Conservation (phyloP, 495 filamentous ascomycete species). For the Achaetomiella virescens region DNA sequence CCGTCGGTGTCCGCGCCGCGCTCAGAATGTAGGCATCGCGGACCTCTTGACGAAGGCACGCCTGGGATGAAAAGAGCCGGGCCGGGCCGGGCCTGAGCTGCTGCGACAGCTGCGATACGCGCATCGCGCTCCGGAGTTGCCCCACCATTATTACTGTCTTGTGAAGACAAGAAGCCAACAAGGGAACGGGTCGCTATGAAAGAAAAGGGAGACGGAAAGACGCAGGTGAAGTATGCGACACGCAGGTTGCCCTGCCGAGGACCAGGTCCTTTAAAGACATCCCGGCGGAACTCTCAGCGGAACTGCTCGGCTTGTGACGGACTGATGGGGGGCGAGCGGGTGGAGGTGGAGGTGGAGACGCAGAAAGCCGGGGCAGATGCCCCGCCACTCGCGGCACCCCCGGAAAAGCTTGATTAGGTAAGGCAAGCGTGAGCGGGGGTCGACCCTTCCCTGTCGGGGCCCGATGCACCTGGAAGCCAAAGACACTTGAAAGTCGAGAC, state of each 20-base stretch:
- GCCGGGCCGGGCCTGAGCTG: conserved; percentile 26
- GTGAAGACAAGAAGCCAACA: background rate
- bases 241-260: conserved; percentile 9
- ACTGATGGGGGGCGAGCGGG: conserved; percentile 2
- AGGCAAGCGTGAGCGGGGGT: background rate
- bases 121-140: conserved; percentile 17
- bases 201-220: background rate
- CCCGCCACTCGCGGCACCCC: conserved; percentile 15
- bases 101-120: conserved; percentile 15
- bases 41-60: conserved; percentile 57
- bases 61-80: conserved; percentile 63
- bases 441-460: background rate
- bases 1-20: conserved; percentile 80
- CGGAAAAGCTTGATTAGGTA: conserved; percentile 10
- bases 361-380: background rate
- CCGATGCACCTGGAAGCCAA: no score
- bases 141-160: conserved; percentile 11
- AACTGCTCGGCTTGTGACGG: conserved; percentile 36
- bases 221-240: background rate
- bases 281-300: conserved; percentile 11
- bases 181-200: background rate
- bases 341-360: conserved; percentile 15
- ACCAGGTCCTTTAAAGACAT: conserved; percentile 12
- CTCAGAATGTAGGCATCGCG: conserved; percentile 88
- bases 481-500: no score